These are phyloP conservation scores for Rhizopogon hawkerae DNA, from an alignment of 1,284 basidiomycete genomes.

Conservation along the genomic window DNA sequence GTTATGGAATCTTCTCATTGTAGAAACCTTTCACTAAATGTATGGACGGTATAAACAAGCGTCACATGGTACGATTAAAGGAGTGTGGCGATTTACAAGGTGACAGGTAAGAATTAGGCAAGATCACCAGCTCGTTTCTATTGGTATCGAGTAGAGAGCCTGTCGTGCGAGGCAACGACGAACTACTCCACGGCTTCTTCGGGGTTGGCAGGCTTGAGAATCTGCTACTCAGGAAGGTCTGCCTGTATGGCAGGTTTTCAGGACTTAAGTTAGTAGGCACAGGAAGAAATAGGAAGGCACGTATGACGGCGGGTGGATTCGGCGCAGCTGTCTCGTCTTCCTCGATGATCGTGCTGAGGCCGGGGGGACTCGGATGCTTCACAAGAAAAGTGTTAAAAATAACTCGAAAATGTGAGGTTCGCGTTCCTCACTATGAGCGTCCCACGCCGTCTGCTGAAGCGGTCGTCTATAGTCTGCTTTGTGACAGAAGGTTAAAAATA, in stretches of 20 bases:
- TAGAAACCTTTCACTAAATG: no score
- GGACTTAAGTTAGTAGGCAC: background rate
- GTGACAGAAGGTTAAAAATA: constrained; percentile 23
- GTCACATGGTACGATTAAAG: no score
- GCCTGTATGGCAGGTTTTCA: background rate
- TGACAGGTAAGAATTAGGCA: no score
- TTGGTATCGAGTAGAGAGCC: no score
- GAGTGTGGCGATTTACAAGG: no score
- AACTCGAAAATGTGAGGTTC: background rate
- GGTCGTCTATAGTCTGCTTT: constrained; percentile 13
- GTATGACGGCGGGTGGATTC: background rate
- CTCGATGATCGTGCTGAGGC: constrained; percentile 6
- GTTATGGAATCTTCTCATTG: no score
- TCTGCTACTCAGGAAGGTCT: background rate
- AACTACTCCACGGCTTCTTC: no score
- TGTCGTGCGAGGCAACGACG: no score
- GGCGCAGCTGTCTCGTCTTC: background rate
- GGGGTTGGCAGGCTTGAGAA: no score
- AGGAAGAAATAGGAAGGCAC: constrained; percentile 1
- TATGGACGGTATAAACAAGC: no score
- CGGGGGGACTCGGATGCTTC: constrained; percentile 7
- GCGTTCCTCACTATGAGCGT: constrained; percentile 15
- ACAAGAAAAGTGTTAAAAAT: background rate
- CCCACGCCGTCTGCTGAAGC: constrained; percentile 12
- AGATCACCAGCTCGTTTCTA: no score